Conservation (phyloP, 192 early-diverging fungal species). For the Backusella psychrophila region DNA sequence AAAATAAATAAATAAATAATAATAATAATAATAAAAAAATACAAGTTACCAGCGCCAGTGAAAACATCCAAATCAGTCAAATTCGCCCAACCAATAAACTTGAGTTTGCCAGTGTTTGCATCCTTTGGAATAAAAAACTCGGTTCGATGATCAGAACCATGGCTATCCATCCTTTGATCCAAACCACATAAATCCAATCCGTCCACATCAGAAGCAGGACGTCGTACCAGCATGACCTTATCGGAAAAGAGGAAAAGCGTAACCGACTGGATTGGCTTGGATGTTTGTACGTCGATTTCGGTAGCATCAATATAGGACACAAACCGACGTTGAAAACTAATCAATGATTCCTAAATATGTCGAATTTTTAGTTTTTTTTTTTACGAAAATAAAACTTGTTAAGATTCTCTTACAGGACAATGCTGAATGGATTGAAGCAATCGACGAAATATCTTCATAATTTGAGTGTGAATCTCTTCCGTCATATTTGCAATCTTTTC, state of each 20-base stretch:
- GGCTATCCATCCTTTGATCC: not conserved
- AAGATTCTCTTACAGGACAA: conserved; percentile 26
- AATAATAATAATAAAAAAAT: not conserved
- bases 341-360: conserved; percentile 26
- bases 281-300: conserved; percentile 23
- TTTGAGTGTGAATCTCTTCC: conserved; percentile 32
- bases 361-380: too few species aligned
- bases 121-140: conserved; percentile 16
- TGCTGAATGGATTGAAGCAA: conserved; percentile 26
- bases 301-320: conserved; percentile 26
- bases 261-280: conserved; percentile 22
- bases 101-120: conserved; percentile 19
- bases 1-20: not conserved
- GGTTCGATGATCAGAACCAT: not conserved
- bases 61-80: conserved; percentile 26
- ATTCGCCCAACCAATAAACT: conserved; percentile 30
- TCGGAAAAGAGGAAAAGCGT: conserved; percentile 35
- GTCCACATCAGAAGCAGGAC: conserved; percentile 21
- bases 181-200: conserved; percentile 33
- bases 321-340: conserved; percentile 29
- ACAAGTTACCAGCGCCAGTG: conserved; percentile 20
- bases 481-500: conserved; percentile 34
- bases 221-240: conserved; percentile 29
- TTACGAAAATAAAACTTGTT: too few species aligned
- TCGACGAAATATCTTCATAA: conserved; percentile 32